phyloP scores from a whole-genome alignment of 805 yeast genomes.

The Teunomyces gatunensis region DNA sequence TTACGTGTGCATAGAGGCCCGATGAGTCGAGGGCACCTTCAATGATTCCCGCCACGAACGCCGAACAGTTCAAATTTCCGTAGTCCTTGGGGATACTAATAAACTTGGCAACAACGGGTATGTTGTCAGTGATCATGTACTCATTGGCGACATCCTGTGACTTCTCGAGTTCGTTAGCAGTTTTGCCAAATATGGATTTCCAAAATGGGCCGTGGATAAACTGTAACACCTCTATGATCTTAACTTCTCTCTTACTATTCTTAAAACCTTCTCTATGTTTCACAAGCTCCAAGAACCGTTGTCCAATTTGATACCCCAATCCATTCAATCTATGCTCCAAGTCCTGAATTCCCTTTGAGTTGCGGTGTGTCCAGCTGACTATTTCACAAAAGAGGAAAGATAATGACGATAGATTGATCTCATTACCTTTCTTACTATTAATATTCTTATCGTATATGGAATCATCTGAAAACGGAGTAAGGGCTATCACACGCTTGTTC shows the following conservation, averaged over 20 bases:
- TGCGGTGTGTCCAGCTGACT: conserved; percentile 60
- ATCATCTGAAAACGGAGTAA: conserved; percentile 34
- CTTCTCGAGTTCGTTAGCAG: conserved; percentile 74
- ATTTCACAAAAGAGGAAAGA: conserved; percentile 70
- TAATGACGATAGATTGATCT: conserved; percentile 64
- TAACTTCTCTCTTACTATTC: conserved; percentile 62
- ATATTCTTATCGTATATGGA: conserved; percentile 66
- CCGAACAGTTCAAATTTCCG: conserved; percentile 73
- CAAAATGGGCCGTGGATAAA: conserved; percentile 73
- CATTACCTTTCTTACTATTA: conserved; percentile 60
- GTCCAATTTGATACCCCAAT: conserved; percentile 77
- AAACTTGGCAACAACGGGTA: conserved; percentile 68
- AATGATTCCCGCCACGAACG: conserved; percentile 80
- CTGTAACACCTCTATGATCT: conserved; percentile 65
- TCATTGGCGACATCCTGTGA: conserved; percentile 66
- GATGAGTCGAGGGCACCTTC: conserved; percentile 79
- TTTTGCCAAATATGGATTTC: conserved; percentile 68
- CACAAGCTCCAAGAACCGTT: conserved; percentile 64
- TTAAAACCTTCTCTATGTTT: conserved; percentile 63
- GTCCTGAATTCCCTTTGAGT: conserved; percentile 67
- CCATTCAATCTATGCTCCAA: conserved; percentile 56
- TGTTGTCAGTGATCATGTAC: conserved; percentile 75
- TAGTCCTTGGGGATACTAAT: conserved; percentile 79
- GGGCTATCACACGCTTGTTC: conserved; percentile 27
- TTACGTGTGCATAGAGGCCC: conserved; percentile 69